Evolutionary conservation across 768 basidiomycete genomes (phyloP), one percentile per base, ranked within the genome.

Genomic region (Xerocomus potaroensis): DNA sequence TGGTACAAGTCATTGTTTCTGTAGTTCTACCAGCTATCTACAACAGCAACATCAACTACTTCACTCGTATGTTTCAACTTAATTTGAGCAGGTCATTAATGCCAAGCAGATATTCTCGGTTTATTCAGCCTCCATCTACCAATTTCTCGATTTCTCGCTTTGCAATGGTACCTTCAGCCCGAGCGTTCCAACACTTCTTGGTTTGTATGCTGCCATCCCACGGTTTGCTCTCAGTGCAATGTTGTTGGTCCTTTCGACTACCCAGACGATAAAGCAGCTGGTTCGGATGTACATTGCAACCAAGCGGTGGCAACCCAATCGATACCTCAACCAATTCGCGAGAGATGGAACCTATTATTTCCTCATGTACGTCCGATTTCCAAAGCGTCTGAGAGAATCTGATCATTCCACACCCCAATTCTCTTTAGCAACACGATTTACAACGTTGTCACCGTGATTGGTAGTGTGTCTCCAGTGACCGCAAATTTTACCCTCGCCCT

Each of bases 291-390:
- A 44, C 43, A 36, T 36, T 0, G 34, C 43, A 22, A 45, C 43
- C 10, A 45, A 45, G 43, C 26, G 21, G 6, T 29, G 34, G 43
- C 34, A 45, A 19, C 43, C 35, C 7, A 36, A 45, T 29, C 34
- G 26, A 21, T 45, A 45, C 43, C 5, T 51, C 18, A 23, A 46
- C 23, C 41, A 15, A 9, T 26, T 55, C 2, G 12, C 18, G 12
- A 21, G 6, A 19, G 54, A 54, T 14, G 51, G 47, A 7, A 21
- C 41, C 8, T 16, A 43, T 30, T 55, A 55, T 19, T 54, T 55
- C 30, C 0, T 49, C 4, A n/a, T 54, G 51, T 47, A 43, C 23
- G 44, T 46, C 79, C 19, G 19, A 29, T 7, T 2, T 33, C 8
- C 33, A 5, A 6, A 5, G 15, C 11, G 27, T 8, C 9, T 18